Base-by-base conservation (phyloP, 768 basidiomycete genomes). In the Amanita rimosa region DNA sequence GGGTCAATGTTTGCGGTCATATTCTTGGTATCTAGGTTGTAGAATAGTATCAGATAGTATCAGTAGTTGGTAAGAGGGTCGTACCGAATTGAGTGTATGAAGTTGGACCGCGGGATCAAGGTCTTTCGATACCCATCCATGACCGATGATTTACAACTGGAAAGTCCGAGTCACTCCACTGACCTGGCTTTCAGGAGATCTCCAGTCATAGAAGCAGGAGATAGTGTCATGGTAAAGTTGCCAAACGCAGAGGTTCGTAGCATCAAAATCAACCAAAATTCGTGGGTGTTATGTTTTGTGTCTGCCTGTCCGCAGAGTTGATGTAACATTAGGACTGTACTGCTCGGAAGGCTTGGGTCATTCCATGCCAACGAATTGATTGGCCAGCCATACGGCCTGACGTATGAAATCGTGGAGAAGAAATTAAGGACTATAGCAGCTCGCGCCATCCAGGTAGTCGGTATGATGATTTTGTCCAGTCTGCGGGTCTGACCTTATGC, bases 261-360 rank as follows among this genome's bases (percentile, higher is more conserved):
- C 38, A 66, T 88, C 49, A 86, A 86, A 63, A 64, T 88, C 31
- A 81, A 86, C 51, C 71, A 73, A 60, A 75, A 85, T 62, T 68
- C 75, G 91, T 92, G 61, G 63, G 85, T 64, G 8, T 49, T 22
- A 27, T 29, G 33, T 43, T 44, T 14, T 43, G 3, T 13, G 26
- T 38, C 26, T 29, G 10, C 6, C 11, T 29, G 24, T 27, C 22
- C 44, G 22, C 19, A 56, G 43, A 38, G 53, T 51, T 34, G 50
- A 43, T 31, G 16, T 13, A 11, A 34, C 55, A 31, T 1, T 58
- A 94, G 92, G 41, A 77, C 70, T 13, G 63, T 92, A 40, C 75
- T 78, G 29, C 68, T 96, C 16, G 93, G 93, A 53, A 89, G 88
- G 65, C 82, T 86, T 52, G 96, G 95, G 9, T 76, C 81, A 3